Evolutionary conservation across 1,284 basidiomycete species (phyloP).

Genomic region (Hymenochaete sp.): DNA sequence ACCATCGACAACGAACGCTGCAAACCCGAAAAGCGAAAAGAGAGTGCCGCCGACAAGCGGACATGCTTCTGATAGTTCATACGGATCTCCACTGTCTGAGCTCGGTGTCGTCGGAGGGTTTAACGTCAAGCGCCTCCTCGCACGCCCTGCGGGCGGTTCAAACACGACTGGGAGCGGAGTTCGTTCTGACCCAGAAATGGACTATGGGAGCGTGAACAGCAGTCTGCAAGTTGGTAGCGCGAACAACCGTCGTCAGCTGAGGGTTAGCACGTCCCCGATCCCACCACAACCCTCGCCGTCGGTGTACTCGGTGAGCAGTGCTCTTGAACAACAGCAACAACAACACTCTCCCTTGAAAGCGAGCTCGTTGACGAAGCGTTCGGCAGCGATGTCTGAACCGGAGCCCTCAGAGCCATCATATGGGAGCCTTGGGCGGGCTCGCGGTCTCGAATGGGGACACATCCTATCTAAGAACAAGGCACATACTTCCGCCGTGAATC

Average conservation of each 20-base stretch:
- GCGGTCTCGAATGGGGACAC: slow-evolving; percentile 14
- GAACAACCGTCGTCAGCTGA: not conserved
- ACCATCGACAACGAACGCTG: not conserved
- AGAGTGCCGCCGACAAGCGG: slow-evolving; percentile 7
- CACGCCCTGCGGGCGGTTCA: slow-evolving; percentile 27
- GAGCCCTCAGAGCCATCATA: not conserved
- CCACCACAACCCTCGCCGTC: slow-evolving; percentile 2
- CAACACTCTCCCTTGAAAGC: too few species aligned
- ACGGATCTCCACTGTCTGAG: slow-evolving; percentile 9
- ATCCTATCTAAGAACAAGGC: slow-evolving; percentile 6
- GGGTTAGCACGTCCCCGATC: slow-evolving; percentile 6
- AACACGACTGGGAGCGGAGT: not conserved
- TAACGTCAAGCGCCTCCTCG: slow-evolving; percentile 33
- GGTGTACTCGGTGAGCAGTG: slow-evolving; percentile 2
- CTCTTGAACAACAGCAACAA: too few species aligned
- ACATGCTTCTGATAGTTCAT: slow-evolving; percentile 12
- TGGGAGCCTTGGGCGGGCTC: slow-evolving; percentile 8
- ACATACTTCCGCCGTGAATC: too few species aligned
- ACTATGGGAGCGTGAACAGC: too few species aligned
- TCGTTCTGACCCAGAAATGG: slow-evolving; percentile 13
- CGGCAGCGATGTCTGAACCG: slow-evolving; percentile 7
- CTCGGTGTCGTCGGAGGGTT: slow-evolving; percentile 22
- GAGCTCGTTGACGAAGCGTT: not conserved
- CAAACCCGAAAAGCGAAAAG: slow-evolving; percentile 2
- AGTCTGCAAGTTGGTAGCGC: slow-evolving; percentile 1